Percentiles rank a stretch among this genome's conserved stretches.
phyloP scores from a whole-genome alignment of 192 early-diverging fungal genomes.

The Coemansia reversa region DNA sequence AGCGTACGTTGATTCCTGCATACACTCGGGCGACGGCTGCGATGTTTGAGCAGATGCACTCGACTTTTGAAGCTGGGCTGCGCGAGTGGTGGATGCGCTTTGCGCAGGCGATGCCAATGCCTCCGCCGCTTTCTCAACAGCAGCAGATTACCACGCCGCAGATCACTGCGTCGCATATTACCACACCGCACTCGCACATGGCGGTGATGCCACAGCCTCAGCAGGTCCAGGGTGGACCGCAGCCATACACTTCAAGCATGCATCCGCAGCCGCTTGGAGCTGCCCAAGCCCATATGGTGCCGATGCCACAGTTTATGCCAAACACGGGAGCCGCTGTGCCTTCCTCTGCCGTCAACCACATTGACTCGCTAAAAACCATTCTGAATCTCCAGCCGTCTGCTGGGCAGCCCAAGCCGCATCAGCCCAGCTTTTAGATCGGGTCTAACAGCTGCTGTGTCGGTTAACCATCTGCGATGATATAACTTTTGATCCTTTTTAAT shows the following conservation, averaged over 20 bases:
- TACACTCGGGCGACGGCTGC: slow-evolving; percentile 49
- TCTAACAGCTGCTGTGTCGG: too few species aligned
- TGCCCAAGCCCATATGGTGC: neutral
- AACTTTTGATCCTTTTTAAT: neutral
- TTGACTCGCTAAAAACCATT: slow-evolving; percentile 35
- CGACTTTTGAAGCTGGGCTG: slow-evolving; percentile 47
- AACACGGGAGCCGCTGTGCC: slow-evolving; percentile 13
- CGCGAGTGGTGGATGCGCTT: slow-evolving; percentile 53
- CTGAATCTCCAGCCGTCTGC: slow-evolving; percentile 17
- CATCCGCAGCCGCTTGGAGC: too few species aligned
- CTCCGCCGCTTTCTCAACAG: slow-evolving; percentile 23
- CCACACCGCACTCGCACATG: slow-evolving; percentile 42
- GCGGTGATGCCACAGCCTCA: slow-evolving; percentile 34
- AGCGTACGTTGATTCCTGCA: slow-evolving; percentile 49
- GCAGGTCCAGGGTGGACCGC: neutral
- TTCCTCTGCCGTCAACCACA: slow-evolving; percentile 13
- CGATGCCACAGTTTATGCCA: slow-evolving; percentile 13
- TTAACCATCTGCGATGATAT: too few species aligned
- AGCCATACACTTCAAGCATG: too few species aligned
- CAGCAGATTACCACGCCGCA: slow-evolving; percentile 1
- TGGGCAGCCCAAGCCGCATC: slow-evolving; percentile 7
- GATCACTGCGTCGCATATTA: too few species aligned
- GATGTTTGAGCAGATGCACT: slow-evolving; percentile 56
- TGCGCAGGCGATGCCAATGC: slow-evolving; percentile 46
- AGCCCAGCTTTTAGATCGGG: neutral